Base-by-base conservation (phyloP, 2,329 filamentous ascomycete genomes). In the Diaporthe caulivora region DNA sequence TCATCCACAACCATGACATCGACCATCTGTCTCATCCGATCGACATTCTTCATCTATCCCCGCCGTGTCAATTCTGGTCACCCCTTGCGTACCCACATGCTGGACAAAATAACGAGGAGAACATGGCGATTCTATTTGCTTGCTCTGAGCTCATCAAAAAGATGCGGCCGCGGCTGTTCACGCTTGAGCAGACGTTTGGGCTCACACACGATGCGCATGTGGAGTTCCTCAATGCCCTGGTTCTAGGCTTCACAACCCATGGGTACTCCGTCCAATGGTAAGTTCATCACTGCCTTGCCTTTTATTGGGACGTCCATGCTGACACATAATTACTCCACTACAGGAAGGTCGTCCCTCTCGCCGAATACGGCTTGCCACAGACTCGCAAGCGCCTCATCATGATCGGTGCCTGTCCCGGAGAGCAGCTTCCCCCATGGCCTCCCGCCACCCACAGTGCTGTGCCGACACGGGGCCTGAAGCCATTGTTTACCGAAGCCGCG, bases 101-200 rank as follows among this genome's bases (percentile, higher is more conserved):
- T 0, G 87, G 88, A 0, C 83, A 83, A 6, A 86, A 91, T 21
- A 92, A 95, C 54, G 92, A 94, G 1, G 85, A 82, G 0, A 97
- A 97, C 76, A 90, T 89, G 0, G 90, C 90, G 1, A 86, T 86
- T 0, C 78, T 92, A 0, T 89, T 87, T 74, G 83, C 86, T 0
- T 89, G 89, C 67, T 81, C 84, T 0, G 81, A 87, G 2, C 80
- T 95, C 0, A 82, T 96, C 0, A 81, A 87, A 7, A 87, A 88
- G 44, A 80, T 88, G 0, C 88, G 86, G 0, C 94, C 94, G 0
- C 87, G 94, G 0, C 78, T 97, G 0, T 88, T 94, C 1, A 97
- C 94, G 0, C 84, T 97, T 0, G 95, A 97, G 77, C 92, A 97
- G 78, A 95, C 94, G 0, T 91, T 90, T 70, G 94, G 94, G 0